Percentiles rank a stretch among this genome's conserved stretches.
phyloP scores from a whole-genome alignment of 164 flowering plant species.

The Aristolochia fimbriata region DNA sequence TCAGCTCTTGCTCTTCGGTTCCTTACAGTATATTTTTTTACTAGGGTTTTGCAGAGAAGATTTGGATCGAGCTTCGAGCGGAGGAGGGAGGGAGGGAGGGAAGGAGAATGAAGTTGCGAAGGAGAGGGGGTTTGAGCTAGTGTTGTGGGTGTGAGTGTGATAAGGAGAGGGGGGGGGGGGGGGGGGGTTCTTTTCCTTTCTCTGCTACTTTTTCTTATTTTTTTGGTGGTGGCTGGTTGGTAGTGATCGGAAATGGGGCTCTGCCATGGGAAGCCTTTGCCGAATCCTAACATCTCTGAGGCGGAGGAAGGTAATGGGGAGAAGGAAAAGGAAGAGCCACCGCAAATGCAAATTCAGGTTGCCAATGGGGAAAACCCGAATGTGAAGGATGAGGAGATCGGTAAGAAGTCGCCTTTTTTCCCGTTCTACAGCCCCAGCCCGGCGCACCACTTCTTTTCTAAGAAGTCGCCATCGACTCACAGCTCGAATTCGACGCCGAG shows the following conservation, averaged over 20 bases:
- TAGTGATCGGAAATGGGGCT: conserved; percentile 6
- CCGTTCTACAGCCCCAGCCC: conserved; percentile 60
- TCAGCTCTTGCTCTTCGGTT: background rate
- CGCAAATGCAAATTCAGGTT: background rate
- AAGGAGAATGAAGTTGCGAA: background rate
- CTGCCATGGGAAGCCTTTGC: conserved; percentile 6
- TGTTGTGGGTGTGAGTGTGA: too few relatives aligned
- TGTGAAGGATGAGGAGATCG: conserved; percentile 16
- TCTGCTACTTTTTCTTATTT: too few relatives aligned
- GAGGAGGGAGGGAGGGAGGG: too few relatives aligned
- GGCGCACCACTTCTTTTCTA: conserved; percentile 60
- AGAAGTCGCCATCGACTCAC: conserved; percentile 46
- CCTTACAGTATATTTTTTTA: background rate
- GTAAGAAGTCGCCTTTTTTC: conserved; percentile 54
- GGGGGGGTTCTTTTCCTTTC: too few relatives aligned
- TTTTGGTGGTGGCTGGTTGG: too few relatives aligned
- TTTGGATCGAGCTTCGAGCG: background rate
- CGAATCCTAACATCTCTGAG: background rate
- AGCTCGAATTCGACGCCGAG: conserved; percentile 62
- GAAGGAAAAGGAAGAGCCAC: too few relatives aligned
- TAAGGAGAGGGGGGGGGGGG: too few relatives aligned
- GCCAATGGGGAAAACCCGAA: conserved; percentile 1
- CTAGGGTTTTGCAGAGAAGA: conserved; percentile 4
- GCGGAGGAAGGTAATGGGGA: too few relatives aligned
- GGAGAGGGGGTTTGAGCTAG: background rate